A percentile compares a stretch with the other conserved stretches of the same genome.
These are phyloP conservation scores for Rhizopogon vulgaris DNA, from an alignment of 768 basidiomycete genomes.

Conservation along the genomic window DNA sequence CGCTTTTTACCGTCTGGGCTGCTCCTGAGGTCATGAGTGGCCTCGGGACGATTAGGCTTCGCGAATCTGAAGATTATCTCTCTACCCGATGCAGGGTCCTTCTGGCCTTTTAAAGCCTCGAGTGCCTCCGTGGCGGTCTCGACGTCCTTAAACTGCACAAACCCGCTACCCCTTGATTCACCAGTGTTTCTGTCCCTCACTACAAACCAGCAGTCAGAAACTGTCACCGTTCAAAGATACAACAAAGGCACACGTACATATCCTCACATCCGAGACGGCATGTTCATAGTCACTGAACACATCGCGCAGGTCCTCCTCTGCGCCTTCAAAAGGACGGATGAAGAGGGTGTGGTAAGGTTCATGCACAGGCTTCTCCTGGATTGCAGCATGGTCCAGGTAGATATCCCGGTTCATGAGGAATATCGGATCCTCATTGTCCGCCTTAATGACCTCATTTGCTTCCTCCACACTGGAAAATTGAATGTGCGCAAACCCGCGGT, in stretches of 20 bases:
- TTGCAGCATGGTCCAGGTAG: conserved; percentile 33
- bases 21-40: not conserved
- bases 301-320: conserved; percentile 19
- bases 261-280: conserved; percentile 23
- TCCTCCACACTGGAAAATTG: conserved; percentile 32
- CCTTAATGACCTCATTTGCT: conserved; percentile 31
- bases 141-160: conserved; percentile 45
- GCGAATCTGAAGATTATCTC: conserved; percentile 11
- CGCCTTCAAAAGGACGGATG: conserved; percentile 20
- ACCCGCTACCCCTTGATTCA: conserved; percentile 31
- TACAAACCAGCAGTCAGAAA: conserved; percentile 7
- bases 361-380: not conserved
- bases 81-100: conserved; percentile 5
- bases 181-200: conserved; percentile 30
- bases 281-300: conserved; percentile 17
- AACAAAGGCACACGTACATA: conserved; percentile 18
- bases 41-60: conserved; percentile 2
- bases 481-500: conserved; percentile 42
- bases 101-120: conserved; percentile 28
- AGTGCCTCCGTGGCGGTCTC: conserved; percentile 46
- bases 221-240: not conserved
- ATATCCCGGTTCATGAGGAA: conserved; percentile 42
- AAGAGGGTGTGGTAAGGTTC: conserved; percentile 27
- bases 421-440: conserved; percentile 38
- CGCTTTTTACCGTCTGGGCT: not conserved